These are phyloP conservation scores for Pisolithus tinctorius DNA, from an alignment of 768 basidiomycete species.

Conservation along the genomic window DNA sequence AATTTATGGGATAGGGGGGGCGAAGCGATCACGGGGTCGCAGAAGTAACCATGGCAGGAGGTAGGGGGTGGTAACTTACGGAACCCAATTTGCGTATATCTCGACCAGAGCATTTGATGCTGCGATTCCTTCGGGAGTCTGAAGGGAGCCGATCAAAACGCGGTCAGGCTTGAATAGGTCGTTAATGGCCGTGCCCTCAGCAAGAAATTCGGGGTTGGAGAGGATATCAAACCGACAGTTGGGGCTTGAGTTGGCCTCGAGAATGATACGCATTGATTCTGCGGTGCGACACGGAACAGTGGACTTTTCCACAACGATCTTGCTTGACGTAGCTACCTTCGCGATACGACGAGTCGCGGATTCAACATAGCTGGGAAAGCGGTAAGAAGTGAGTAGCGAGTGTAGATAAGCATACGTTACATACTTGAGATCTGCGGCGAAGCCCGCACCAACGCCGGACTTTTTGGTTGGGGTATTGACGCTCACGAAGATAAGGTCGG, in stretches of 20 bases:
- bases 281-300: conserved; percentile 98
- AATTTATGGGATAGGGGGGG: neutral
- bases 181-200: conserved; percentile 92
- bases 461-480: conserved; percentile 99
- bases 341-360: conserved; percentile 96
- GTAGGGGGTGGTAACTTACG: conserved; percentile 45
- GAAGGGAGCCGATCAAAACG: conserved; percentile 93
- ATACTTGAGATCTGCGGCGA: conserved; percentile 97
- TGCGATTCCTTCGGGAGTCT: conserved; percentile 75
- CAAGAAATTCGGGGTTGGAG: conserved; percentile 98
- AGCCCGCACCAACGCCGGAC: conserved; percentile 94
- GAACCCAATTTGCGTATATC: conserved; percentile 97
- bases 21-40: neutral
- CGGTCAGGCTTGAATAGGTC: conserved; percentile 91
- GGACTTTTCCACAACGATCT: conserved; percentile 99
- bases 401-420: conserved; percentile 24
- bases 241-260: conserved; percentile 95
- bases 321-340: conserved; percentile 78
- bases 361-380: conserved; percentile 78
- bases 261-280: conserved; percentile 98
- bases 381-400: conserved; percentile 2
- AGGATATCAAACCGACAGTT: conserved; percentile 93
- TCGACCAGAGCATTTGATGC: conserved; percentile 71
- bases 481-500: conserved; percentile 96
- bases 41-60: neutral